A percentile compares a stretch with the other conserved stretches of the same genome.
These are phyloP conservation scores for Bryoerythrophyllum caledonicum DNA, from an alignment of 225 moss, liverwort and hornwort species.

Conservation along the genomic window DNA sequence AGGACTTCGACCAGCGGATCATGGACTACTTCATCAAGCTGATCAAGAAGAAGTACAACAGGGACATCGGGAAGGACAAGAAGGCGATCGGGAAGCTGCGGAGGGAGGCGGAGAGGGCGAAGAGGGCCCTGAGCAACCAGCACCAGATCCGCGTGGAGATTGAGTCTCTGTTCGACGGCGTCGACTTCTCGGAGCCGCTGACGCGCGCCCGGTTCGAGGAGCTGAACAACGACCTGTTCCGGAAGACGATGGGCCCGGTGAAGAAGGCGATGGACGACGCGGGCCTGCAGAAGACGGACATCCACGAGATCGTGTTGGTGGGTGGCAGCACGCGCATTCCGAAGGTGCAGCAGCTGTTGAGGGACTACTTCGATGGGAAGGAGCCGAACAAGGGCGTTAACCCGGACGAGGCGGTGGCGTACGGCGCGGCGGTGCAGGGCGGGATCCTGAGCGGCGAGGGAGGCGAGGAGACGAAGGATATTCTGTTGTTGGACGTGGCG, in stretches of 20 bases:
- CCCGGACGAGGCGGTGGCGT: slow-evolving; percentile 61
- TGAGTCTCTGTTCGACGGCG: slow-evolving; percentile 37
- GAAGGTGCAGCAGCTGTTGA: slow-evolving; percentile 59
- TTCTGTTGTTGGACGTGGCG: slow-evolving; percentile 55
- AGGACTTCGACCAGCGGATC: slow-evolving; percentile 47
- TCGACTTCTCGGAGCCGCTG: slow-evolving; percentile 57
- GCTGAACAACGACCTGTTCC: slow-evolving; percentile 64
- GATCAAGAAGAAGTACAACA: slow-evolving; percentile 42
- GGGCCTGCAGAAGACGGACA: slow-evolving; percentile 49
- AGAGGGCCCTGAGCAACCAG: slow-evolving; percentile 47
- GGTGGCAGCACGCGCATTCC: slow-evolving; percentile 64
- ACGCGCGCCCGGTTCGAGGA: slow-evolving; percentile 61
- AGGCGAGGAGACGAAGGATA: slow-evolving; percentile 57
- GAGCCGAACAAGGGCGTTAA: slow-evolving; percentile 67
- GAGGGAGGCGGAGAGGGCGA: slow-evolving; percentile 45
- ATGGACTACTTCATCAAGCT: slow-evolving; percentile 47
- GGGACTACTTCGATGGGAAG: slow-evolving; percentile 61
- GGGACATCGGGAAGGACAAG: slow-evolving; percentile 43
- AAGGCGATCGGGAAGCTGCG: slow-evolving; percentile 41
- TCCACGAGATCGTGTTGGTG: slow-evolving; percentile 59
- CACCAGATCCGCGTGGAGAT: slow-evolving; percentile 45
- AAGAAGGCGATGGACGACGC: slow-evolving; percentile 66
- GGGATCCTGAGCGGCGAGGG: slow-evolving; percentile 64
- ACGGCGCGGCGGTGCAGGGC: slow-evolving; percentile 58
- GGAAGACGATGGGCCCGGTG: slow-evolving; percentile 64